Evolutionary conservation across 345 rosid species (phyloP).

Genomic region (Durio zibethinus): DNA sequence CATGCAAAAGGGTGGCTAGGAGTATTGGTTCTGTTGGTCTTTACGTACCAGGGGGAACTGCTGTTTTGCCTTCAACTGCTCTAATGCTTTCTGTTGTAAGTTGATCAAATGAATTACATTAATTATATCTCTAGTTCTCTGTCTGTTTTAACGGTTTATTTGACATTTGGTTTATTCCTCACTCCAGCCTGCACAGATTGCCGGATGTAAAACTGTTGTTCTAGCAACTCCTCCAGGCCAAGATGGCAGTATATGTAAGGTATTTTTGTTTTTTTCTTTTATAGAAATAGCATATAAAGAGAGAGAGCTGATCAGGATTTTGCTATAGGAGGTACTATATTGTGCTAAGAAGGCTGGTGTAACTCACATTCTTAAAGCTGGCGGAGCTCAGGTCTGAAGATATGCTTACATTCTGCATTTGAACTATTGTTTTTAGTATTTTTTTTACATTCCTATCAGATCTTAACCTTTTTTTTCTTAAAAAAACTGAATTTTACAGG

Average conservation of each 20-base stretch:
- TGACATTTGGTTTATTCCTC: constrained; percentile 20
- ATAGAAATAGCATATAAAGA: not conserved
- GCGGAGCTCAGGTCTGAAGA: constrained; percentile 81
- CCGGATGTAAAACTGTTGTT: constrained; percentile 80
- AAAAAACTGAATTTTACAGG: constrained; percentile 38
- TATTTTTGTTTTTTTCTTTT: constrained; percentile 14
- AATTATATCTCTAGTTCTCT: not conserved
- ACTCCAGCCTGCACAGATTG: constrained; percentile 84
- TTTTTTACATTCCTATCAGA: not conserved
- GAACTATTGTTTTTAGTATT: not conserved
- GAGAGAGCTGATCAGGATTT: constrained; percentile 1
- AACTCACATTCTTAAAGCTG: constrained; percentile 88
- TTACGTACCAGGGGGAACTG: constrained; percentile 94
- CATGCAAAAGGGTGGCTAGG: constrained; percentile 80
- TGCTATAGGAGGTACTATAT: constrained; percentile 68
- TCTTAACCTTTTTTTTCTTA: not conserved
- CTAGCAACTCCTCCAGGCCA: constrained; percentile 80
- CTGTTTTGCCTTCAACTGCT: constrained; percentile 92
- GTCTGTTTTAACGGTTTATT: constrained; percentile 3
- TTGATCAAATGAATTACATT: constrained; percentile 2
- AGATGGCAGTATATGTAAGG: constrained; percentile 88
- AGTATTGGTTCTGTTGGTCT: constrained; percentile 91
- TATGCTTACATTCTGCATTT: not conserved
- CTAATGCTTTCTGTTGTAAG: constrained; percentile 90
- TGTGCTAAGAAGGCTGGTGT: constrained; percentile 94